Percentiles rank a stretch among this genome's conserved stretches.
Evolutionary conservation across 176 grass and related monocot genomes (phyloP).

Genomic region (Cymbopogon citratus): DNA sequence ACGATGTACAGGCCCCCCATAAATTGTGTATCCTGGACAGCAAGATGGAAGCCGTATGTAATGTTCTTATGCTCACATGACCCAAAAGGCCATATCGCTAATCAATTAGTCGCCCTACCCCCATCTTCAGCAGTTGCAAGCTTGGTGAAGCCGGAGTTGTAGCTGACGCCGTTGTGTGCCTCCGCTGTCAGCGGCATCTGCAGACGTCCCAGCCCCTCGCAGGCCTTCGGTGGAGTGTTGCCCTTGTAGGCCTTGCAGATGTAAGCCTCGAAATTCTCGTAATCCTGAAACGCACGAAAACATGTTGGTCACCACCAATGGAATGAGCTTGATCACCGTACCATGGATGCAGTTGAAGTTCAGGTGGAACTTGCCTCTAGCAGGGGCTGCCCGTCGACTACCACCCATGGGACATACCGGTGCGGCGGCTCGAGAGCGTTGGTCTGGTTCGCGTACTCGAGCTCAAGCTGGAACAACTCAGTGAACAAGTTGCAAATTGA

Average conservation of each 20-base stretch:
- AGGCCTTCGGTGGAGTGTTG: slow-evolving; percentile 39
- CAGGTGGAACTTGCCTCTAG: slow-evolving; percentile 37
- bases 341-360: neutral
- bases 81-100: neutral
- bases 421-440: slow-evolving; percentile 62
- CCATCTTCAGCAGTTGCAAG: neutral
- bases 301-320: neutral
- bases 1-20: neutral
- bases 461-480: slow-evolving; percentile 45
- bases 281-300: slow-evolving; percentile 47
- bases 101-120: neutral
- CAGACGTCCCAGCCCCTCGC: slow-evolving; percentile 21
- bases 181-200: slow-evolving; percentile 11
- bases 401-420: slow-evolving; percentile 87
- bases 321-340: neutral
- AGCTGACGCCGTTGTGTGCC: slow-evolving; percentile 26
- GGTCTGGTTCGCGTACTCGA: slow-evolving; percentile 73
- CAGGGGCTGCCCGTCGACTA: slow-evolving; percentile 72
- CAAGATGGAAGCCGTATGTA: neutral
- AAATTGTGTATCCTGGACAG: neutral
- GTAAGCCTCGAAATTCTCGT: slow-evolving; percentile 61
- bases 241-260: slow-evolving; percentile 81
- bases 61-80: neutral
- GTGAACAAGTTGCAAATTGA: neutral
- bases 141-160: slow-evolving; percentile 12